These are phyloP conservation scores for Balakata baccata DNA, from an alignment of 345 rosid species.

Conservation along the genomic window DNA sequence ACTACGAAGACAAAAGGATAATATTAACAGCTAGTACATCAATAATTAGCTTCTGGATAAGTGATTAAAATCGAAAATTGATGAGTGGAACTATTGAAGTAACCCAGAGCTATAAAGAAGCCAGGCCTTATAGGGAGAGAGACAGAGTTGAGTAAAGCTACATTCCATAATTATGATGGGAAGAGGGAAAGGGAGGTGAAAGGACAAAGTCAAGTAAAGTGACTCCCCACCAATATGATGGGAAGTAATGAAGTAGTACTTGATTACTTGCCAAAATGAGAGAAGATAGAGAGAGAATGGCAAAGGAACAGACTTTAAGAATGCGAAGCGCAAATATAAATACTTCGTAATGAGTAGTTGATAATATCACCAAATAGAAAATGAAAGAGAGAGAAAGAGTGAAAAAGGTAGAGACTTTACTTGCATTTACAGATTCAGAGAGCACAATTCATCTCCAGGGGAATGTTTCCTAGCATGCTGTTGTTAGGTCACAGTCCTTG, in stretches of 20 bases:
- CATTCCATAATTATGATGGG: slow-evolving; percentile 30
- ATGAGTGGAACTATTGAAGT: slow-evolving; percentile 14
- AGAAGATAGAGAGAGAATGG: slow-evolving; percentile 11
- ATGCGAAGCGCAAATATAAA: neutral
- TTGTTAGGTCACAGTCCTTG: slow-evolving; percentile 40
- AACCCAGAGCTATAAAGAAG: neutral
- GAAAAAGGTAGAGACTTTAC: slow-evolving; percentile 34
- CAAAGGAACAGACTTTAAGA: neutral
- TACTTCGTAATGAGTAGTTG: slow-evolving; percentile 15
- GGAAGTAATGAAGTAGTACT: slow-evolving; percentile 4
- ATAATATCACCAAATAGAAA: slow-evolving; percentile 11
- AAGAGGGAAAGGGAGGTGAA: slow-evolving; percentile 16
- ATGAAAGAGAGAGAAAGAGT: neutral
- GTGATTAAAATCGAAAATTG: neutral
- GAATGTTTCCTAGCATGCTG: slow-evolving; percentile 34
- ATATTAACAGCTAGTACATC: neutral
- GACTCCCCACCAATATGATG: slow-evolving; percentile 5
- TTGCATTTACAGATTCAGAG: slow-evolving; percentile 40
- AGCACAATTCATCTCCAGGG: neutral
- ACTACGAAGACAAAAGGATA: neutral
- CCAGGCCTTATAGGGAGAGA: slow-evolving; percentile 20
- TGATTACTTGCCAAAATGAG: slow-evolving; percentile 7
- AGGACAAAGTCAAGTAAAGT: slow-evolving; percentile 12
- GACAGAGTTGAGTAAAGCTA: slow-evolving; percentile 35
- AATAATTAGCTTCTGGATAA: neutral